A percentile compares a stretch with the other conserved stretches of the same genome.
phyloP scores from a whole-genome alignment of 179 eudicot genomes.

The Patellifolia procumbens region DNA sequence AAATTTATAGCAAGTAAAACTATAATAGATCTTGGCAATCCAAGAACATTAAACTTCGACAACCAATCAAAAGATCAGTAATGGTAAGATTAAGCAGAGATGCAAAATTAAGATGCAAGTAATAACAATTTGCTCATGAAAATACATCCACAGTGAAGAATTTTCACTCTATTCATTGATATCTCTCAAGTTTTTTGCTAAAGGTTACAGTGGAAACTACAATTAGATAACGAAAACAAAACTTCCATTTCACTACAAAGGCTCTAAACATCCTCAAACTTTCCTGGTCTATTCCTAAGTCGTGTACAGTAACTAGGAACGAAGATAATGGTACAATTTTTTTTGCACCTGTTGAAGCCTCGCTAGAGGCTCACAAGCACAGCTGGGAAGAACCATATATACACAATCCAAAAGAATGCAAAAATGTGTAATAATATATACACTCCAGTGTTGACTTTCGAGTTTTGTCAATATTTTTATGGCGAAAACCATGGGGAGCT shows the following conservation, averaged over 20 bases:
- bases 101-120: not conserved
- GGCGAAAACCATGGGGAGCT: not conserved
- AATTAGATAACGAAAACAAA: conserved; percentile 9
- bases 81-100: not conserved
- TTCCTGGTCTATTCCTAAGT: conserved; percentile 12
- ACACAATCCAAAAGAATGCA: conserved; percentile 34
- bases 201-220: conserved; percentile 21
- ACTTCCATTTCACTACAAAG: conserved; percentile 9
- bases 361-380: conserved; percentile 1
- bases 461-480: conserved; percentile 11
- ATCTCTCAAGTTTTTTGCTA: not conserved
- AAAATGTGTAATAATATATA: conserved; percentile 25
- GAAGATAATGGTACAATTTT: conserved; percentile 4
- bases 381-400: conserved; percentile 18
- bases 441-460: conserved; percentile 16
- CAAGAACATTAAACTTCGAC: too few species aligned
- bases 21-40: too few species aligned
- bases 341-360: conserved; percentile 1
- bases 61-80: too few species aligned
- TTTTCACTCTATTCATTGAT: not conserved
- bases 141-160: not conserved
- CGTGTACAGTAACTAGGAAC: conserved; percentile 21
- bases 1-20: too few species aligned
- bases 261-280: conserved; percentile 1
- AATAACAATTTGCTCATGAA: not conserved